phyloP scores from a whole-genome alignment of 345 rosid genomes.

The Microthlaspi erraticum region DNA sequence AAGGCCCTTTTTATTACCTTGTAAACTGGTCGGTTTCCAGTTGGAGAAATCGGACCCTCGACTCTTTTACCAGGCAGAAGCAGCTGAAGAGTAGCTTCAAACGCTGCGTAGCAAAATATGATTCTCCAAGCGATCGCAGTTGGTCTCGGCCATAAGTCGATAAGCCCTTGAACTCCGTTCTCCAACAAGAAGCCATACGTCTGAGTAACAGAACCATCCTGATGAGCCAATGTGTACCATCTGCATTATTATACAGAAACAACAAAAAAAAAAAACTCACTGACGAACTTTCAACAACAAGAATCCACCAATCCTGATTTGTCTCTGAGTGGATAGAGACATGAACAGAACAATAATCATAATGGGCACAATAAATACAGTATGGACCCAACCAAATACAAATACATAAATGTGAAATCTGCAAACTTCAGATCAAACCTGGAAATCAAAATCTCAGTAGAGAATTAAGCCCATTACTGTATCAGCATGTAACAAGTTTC shows the following conservation, averaged over 20 bases:
- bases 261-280: too few relatives aligned
- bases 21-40: constrained; percentile 86
- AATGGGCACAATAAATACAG: neutral
- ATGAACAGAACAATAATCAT: neutral
- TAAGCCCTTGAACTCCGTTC: constrained; percentile 71
- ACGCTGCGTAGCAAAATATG: constrained; percentile 75
- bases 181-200: constrained; percentile 62
- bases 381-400: constrained; percentile 17
- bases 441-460: neutral
- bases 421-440: neutral
- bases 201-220: constrained; percentile 75
- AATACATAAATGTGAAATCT: neutral
- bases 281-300: too few relatives aligned
- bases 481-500: neutral
- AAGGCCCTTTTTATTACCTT: constrained; percentile 54
- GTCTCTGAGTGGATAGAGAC: too few relatives aligned
- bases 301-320: too few relatives aligned
- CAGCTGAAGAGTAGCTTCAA: constrained; percentile 94
- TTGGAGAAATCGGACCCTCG: constrained; percentile 89
- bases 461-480: neutral
- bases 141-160: constrained; percentile 85
- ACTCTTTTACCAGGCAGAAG: constrained; percentile 89
- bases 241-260: too few relatives aligned
- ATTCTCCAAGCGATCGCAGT: constrained; percentile 72
- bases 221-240: constrained; percentile 97